Evolutionary conservation across 805 yeast genomes (phyloP), one percentile per base, ranked within the genome.

Genomic region (Candida broadrunensis): DNA sequence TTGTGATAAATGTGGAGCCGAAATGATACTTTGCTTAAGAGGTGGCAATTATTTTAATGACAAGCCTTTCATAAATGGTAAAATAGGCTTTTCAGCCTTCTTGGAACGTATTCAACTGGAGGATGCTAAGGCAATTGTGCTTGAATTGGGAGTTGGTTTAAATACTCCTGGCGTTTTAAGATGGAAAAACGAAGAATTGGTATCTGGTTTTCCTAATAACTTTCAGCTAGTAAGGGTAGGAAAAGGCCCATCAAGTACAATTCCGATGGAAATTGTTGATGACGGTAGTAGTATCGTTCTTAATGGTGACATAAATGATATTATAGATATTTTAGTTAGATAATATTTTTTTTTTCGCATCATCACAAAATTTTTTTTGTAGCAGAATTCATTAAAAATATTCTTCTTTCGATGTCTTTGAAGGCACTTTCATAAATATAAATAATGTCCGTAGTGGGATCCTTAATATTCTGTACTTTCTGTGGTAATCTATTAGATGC

Each of bases 401-500:
- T 14, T 29, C 12, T 14, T 14, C 18, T 29, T 17, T 29, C n/a
- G 18, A 14, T 29, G 32, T 26, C 29, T 26, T 26, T 26, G 5
- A 26, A 26, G 11, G 9, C 29, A 26, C 29, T 26, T 5, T 21
- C 24, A 21, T 9, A 21, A 21, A 21, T 9, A 21, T 21, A 16
- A 11, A 34, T 25, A 25, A 91, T 93, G 99, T 88, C 97, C 43
- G 95, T 81, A 14, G 96, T 93, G 32, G 99, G 99, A 13, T 86
- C 96, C 36, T 78, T 93, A 55, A 91, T 93, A 44, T 93, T 93
- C 65, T 93, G 99, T 63, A 75, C 83, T 9, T 87, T 82, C 51
- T 93, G 99, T 65, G 99, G 99, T 52, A 88, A 85, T 55, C 72
- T 93, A 41, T 71, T 93, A 44, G 96, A 88, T 59, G 74, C 88